These are phyloP conservation scores for Bassia scoparia DNA, from an alignment of 148 eudicot species.

Conservation along the genomic window DNA sequence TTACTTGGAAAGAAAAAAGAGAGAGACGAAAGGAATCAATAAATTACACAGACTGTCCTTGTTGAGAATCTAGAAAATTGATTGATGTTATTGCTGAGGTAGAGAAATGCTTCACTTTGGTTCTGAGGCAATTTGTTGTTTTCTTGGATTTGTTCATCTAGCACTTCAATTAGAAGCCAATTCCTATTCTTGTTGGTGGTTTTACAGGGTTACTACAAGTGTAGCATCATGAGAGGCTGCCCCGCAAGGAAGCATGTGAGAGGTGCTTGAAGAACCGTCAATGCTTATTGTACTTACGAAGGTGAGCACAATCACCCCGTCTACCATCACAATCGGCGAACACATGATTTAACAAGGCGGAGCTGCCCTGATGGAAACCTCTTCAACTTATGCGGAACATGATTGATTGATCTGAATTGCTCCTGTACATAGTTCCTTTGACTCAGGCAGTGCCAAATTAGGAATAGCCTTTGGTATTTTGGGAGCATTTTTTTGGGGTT, in stretches of 20 bases:
- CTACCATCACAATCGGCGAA: slow-evolving; percentile 49
- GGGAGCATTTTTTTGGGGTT: slow-evolving; percentile 27
- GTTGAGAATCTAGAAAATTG: no score
- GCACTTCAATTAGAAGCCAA: not conserved
- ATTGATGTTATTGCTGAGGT: no score
- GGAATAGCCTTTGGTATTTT: slow-evolving; percentile 27
- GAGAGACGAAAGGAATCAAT: no score
- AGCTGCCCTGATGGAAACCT: slow-evolving; percentile 1
- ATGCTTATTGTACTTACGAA: slow-evolving; percentile 83
- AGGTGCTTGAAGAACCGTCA: slow-evolving; percentile 66
- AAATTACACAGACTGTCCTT: no score
- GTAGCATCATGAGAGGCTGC: slow-evolving; percentile 80
- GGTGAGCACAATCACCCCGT: slow-evolving; percentile 70
- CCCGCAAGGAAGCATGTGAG: slow-evolving; percentile 87
- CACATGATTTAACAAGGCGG: slow-evolving; percentile 27
- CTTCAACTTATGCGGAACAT: slow-evolving; percentile 3
- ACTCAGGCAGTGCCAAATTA: slow-evolving; percentile 25
- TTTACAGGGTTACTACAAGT: slow-evolving; percentile 76
- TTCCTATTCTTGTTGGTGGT: slow-evolving; percentile 11
- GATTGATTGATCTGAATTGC: slow-evolving; percentile 20
- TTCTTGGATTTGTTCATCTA: not conserved
- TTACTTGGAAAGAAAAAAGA: no score
- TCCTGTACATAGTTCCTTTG: slow-evolving; percentile 31
- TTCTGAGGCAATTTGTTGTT: no score
- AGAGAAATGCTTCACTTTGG: no score